Conservation (phyloP, 2,329 filamentous ascomycete species). For the Aplosporella prunicola region DNA sequence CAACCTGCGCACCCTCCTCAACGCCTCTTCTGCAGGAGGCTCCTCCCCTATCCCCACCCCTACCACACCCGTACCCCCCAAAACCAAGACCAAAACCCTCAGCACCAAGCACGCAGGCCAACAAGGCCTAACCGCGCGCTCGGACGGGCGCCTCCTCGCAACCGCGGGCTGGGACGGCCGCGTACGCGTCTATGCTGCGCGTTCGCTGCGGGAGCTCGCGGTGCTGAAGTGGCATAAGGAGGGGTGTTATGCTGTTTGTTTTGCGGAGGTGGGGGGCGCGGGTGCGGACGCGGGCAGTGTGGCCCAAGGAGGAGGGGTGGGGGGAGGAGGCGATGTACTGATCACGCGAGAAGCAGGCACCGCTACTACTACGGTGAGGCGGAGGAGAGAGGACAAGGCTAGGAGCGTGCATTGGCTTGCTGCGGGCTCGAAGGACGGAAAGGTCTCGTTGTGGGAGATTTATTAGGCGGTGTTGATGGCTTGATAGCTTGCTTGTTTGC, state of each 20-base stretch:
- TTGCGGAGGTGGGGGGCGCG: constrained; percentile 47
- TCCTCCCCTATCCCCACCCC: constrained; percentile 39
- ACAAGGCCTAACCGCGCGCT: constrained; percentile 67
- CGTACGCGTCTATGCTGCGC: constrained; percentile 70
- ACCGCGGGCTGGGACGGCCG: constrained; percentile 89
- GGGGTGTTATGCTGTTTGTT: constrained; percentile 73
- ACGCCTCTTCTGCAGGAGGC: too few species aligned
- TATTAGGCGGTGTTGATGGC: too few species aligned
- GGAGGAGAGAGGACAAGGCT: constrained; percentile 42
- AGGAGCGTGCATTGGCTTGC: constrained; percentile 78
- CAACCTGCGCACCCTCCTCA: too few species aligned
- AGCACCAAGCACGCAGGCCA: constrained; percentile 88
- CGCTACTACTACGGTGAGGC: constrained; percentile 19
- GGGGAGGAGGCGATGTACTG: constrained; percentile 2
- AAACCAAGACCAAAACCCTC: constrained; percentile 45
- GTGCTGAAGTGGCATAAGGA: constrained; percentile 91
- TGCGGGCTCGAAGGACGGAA: constrained; percentile 87
- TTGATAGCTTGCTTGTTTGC: too few species aligned
- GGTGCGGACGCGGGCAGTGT: background rate
- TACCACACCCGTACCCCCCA: constrained; percentile 4
- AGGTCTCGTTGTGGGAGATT: constrained; percentile 91
- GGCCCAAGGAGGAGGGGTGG: constrained; percentile 1
- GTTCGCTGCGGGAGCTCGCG: constrained; percentile 75
- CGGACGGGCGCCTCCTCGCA: constrained; percentile 73
- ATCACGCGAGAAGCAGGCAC: background rate